Evolutionary conservation across 805 yeast species (phyloP).

Genomic region (Diddensiella santjacobensis): DNA sequence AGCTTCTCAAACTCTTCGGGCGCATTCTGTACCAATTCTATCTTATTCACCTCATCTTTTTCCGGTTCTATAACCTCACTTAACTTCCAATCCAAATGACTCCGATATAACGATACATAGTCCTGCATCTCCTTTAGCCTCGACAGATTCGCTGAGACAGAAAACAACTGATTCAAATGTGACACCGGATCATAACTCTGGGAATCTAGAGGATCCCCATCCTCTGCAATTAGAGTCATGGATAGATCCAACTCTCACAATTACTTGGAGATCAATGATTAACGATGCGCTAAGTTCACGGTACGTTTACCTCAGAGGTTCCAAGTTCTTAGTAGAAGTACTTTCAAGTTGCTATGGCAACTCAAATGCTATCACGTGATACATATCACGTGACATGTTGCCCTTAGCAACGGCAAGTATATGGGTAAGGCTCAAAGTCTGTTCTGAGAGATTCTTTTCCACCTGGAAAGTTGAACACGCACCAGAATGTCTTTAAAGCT

Average conservation of each 20-base stretch:
- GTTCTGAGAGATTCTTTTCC: slow-evolving; percentile 1
- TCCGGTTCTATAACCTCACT: slow-evolving; percentile 33
- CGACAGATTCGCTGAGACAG: slow-evolving; percentile 46
- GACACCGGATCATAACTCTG: slow-evolving; percentile 49
- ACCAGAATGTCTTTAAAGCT: slow-evolving; percentile 74
- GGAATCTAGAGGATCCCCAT: slow-evolving; percentile 30
- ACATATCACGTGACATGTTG: no score
- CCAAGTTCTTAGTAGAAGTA: no score
- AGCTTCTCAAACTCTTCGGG: slow-evolving; percentile 35
- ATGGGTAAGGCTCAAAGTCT: no score
- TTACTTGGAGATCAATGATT: no score
- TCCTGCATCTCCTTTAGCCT: slow-evolving; percentile 49
- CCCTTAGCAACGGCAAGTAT: no score
- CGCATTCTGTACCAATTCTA: slow-evolving; percentile 25
- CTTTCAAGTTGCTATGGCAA: no score
- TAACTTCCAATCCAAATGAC: slow-evolving; percentile 46
- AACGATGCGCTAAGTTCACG: no score
- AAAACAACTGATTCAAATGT: slow-evolving; percentile 51
- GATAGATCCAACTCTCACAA: neutral
- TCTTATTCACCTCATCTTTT: slow-evolving; percentile 26
- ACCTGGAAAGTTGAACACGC: neutral
- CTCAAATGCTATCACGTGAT: no score
- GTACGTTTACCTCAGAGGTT: no score
- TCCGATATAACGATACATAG: slow-evolving; percentile 50
- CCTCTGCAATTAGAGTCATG: neutral